Conservation (phyloP, 768 basidiomycete species). For the Rhizopogon rudus region DNA sequence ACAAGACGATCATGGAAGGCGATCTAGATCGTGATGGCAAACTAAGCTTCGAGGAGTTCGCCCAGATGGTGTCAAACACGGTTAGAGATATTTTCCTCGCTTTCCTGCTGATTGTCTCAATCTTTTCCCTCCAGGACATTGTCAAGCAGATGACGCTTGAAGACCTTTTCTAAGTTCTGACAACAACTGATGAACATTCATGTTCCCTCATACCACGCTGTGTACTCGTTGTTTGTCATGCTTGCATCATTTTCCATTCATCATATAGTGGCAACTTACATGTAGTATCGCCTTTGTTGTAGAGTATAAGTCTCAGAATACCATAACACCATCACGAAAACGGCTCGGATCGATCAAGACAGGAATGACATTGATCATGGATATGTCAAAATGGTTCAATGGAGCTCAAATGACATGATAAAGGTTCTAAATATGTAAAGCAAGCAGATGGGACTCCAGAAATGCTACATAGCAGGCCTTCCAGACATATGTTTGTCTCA, state of each 20-base stretch:
- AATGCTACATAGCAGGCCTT: no score
- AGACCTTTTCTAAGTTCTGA: conserved; percentile 65
- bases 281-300: conserved; percentile 2
- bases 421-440: no score
- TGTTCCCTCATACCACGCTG: not conserved
- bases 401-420: not conserved
- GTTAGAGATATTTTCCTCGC: conserved; percentile 36
- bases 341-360: not conserved
- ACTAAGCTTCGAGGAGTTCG: conserved; percentile 95
- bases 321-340: not conserved
- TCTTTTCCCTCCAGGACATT: conserved; percentile 63
- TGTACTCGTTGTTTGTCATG: not conserved
- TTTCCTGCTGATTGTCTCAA: not conserved
- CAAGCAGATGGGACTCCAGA: no score
- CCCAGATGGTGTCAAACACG: conserved; percentile 94
- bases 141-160: conserved; percentile 99
- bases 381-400: not conserved
- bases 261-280: conserved; percentile 1
- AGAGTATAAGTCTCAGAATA: not conserved
- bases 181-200: not conserved
- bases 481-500: no score
- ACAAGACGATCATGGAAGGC: conserved; percentile 99
- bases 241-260: not conserved
- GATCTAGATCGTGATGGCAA: conserved; percentile 98
- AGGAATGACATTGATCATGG: not conserved